phyloP scores from a whole-genome alignment of 208 protist genomes.

The Trypanosoma scelopori region DNA sequence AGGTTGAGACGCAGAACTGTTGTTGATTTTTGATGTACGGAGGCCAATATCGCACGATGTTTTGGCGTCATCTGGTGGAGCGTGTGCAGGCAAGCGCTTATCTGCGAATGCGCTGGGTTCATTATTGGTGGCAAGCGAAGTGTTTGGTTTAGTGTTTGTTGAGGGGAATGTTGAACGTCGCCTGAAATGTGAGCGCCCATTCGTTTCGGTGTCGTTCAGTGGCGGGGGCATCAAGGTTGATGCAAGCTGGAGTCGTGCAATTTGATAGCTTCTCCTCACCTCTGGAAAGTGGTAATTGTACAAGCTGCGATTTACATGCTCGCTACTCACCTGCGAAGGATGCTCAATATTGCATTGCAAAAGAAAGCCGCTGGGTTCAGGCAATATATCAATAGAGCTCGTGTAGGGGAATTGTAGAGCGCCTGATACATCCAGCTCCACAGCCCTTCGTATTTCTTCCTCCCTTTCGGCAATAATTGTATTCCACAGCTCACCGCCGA shows the following conservation, averaged over 20 bases:
- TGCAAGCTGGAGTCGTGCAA: neutral
- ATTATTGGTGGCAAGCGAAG: too few species aligned
- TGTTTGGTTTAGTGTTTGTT: too few species aligned
- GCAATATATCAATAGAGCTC: neutral
- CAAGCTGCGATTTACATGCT: conserved; percentile 3
- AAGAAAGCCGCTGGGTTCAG: conserved; percentile 13
- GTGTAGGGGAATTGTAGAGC: conserved; percentile 6
- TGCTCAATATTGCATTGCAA: conserved; percentile 6
- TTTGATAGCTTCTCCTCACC: conserved; percentile 18
- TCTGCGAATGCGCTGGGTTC: too few species aligned
- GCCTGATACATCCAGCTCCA: conserved; percentile 9
- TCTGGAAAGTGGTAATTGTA: conserved; percentile 11
- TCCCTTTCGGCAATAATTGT: neutral
- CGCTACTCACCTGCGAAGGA: neutral
- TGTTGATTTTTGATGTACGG: too few species aligned
- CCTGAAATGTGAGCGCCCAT: too few species aligned
- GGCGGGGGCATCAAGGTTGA: neutral
- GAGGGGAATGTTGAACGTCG: too few species aligned
- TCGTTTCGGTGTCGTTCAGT: neutral
- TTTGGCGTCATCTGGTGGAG: too few species aligned
- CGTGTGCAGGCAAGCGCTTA: too few species aligned
- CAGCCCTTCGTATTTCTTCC: conserved; percentile 2
- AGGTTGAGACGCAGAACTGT: too few species aligned
- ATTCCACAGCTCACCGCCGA: conserved; percentile 24
- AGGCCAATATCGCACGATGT: too few species aligned